These are phyloP conservation scores for Penicillium verhagenii DNA, from an alignment of 495 filamentous ascomycete genomes.

Conservation along the genomic window DNA sequence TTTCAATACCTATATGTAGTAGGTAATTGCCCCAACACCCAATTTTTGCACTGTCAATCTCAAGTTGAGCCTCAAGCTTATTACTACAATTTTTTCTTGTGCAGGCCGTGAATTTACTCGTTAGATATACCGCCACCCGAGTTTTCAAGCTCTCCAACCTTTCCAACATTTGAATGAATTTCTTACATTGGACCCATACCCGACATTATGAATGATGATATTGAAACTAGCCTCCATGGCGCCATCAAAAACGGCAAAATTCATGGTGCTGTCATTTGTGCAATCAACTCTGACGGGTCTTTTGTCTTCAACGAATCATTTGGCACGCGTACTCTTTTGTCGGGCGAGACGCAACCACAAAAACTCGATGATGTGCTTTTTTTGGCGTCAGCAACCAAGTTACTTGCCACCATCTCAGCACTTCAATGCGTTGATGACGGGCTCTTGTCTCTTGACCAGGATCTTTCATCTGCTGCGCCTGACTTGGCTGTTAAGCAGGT, in stretches of 20 bases:
- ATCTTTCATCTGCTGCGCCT: constrained; percentile 38
- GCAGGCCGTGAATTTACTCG: too few relatives aligned
- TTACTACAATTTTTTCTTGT: too few relatives aligned
- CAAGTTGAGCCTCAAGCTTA: too few relatives aligned
- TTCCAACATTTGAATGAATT: too few relatives aligned
- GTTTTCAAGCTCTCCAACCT: too few relatives aligned
- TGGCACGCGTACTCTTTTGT: constrained; percentile 34
- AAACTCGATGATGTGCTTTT: constrained; percentile 32
- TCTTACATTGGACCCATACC: too few relatives aligned
- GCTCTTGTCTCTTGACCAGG: constrained; percentile 38
- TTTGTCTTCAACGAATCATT: constrained; percentile 30
- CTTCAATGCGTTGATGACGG: constrained; percentile 52
- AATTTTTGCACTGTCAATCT: too few relatives aligned
- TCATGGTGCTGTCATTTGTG: constrained; percentile 25
- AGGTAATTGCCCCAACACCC: too few relatives aligned
- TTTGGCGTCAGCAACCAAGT: constrained; percentile 26
- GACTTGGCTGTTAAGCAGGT: constrained; percentile 40
- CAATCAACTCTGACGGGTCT: constrained; percentile 19
- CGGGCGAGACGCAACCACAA: constrained; percentile 37
- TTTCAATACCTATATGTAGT: too few relatives aligned
- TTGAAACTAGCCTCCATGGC: constrained; percentile 28
- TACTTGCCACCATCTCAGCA: constrained; percentile 26
- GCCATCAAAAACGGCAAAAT: constrained; percentile 26
- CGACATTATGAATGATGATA: constrained; percentile 2
- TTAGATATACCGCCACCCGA: too few relatives aligned